phyloP scores from a whole-genome alignment of 2,329 filamentous ascomycete species.

The Fusarium lyarnte region DNA sequence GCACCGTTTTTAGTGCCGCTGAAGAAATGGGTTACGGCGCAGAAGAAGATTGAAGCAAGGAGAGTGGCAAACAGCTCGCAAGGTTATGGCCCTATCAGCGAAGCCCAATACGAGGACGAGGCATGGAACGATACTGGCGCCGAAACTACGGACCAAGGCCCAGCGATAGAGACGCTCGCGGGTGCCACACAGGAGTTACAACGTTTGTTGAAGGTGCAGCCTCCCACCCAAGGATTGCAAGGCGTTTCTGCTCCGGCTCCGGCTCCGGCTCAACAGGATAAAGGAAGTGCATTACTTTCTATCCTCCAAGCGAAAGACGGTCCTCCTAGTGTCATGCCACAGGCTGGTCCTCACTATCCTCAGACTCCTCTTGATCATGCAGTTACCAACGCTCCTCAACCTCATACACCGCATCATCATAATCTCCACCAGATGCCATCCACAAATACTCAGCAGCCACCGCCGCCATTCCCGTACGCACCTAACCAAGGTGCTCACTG shows the following conservation, averaged over 20 bases:
- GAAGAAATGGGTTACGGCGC: conserved; percentile 89
- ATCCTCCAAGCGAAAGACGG: conserved; percentile 56
- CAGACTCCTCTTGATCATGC: conserved; percentile 66
- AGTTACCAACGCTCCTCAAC: conserved; percentile 59
- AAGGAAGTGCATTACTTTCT: conserved; percentile 63
- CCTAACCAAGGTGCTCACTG: conserved; percentile 33
- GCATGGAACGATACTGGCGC: conserved; percentile 52
- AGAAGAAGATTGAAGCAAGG: conserved; percentile 76
- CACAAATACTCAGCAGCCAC: conserved; percentile 44
- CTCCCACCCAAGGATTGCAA: conserved; percentile 61
- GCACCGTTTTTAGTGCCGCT: conserved; percentile 87
- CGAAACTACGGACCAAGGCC: conserved; percentile 46
- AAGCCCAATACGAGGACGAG: conserved; percentile 72
- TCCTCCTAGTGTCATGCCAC: conserved; percentile 20
- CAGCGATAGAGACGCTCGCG: conserved; percentile 58
- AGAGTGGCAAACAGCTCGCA: conserved; percentile 53
- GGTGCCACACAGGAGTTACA: conserved; percentile 63
- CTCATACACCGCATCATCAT: conserved; percentile 66
- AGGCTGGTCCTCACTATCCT: conserved; percentile 46
- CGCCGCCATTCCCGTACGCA: conserved; percentile 45
- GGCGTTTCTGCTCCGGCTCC: conserved; percentile 34
- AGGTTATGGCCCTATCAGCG: conserved; percentile 58
- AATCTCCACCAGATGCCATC: conserved; percentile 55
- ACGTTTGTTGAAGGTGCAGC: conserved; percentile 65
- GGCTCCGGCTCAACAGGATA: conserved; percentile 50